A percentile compares a stretch with the other conserved stretches of the same genome.
phyloP scores from a whole-genome alignment of 345 rosid species.

The Cochlearia excelsa region DNA sequence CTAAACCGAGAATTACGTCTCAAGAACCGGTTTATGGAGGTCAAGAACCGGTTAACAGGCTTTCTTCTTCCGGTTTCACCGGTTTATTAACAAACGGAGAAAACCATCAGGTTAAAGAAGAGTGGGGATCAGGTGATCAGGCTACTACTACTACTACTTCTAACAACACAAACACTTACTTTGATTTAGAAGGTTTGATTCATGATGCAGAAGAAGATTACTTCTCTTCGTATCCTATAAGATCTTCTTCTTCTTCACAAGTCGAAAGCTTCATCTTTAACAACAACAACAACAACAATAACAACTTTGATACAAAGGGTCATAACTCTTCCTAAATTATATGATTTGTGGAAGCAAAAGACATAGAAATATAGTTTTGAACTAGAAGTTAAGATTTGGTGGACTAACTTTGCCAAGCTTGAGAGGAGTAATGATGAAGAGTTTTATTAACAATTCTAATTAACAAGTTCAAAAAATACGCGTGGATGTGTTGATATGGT shows the following conservation, averaged over 20 bases:
- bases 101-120: slow-evolving; percentile 35
- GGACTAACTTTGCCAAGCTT: slow-evolving; percentile 21
- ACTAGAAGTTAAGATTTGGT: slow-evolving; percentile 20
- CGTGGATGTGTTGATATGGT: slow-evolving; percentile 27
- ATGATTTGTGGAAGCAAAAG: slow-evolving; percentile 10
- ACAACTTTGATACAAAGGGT: slow-evolving; percentile 26
- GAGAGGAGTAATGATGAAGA: slow-evolving; percentile 9
- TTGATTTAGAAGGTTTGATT: slow-evolving; percentile 41
- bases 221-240: slow-evolving; percentile 34
- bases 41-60: slow-evolving; percentile 28
- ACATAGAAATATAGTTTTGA: slow-evolving; percentile 2
- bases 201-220: slow-evolving; percentile 40
- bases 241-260: slow-evolving; percentile 32
- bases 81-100: slow-evolving; percentile 31
- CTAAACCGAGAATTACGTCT: slow-evolving; percentile 10
- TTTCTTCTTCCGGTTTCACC: slow-evolving; percentile 22
- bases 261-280: slow-evolving; percentile 28
- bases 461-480: background rate
- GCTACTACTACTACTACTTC: slow-evolving; percentile 8
- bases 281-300: slow-evolving; percentile 18
- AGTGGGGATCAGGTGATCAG: slow-evolving; percentile 36
- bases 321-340: slow-evolving; percentile 15
- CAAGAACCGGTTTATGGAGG: slow-evolving; percentile 27
- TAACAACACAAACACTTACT: slow-evolving; percentile 35
- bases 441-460: slow-evolving; percentile 17